A percentile compares a stretch with the other conserved stretches of the same genome.
Evolutionary conservation across 371 early-diverging fungal genomes (phyloP).

Genomic region (Lichtheimia ramosa): DNA sequence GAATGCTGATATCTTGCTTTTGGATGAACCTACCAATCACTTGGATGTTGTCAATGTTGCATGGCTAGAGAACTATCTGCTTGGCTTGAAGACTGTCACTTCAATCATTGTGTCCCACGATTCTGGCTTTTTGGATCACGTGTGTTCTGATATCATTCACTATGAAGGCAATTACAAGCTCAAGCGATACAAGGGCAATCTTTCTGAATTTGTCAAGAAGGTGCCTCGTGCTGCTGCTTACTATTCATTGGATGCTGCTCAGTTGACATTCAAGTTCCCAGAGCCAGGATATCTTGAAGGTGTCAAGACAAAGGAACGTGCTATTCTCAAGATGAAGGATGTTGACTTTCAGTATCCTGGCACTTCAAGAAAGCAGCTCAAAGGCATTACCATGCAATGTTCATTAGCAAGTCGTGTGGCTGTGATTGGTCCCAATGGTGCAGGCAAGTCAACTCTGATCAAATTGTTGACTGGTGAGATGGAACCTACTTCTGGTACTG

Average conservation of each 20-base stretch:
- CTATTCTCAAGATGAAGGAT: slow-evolving; percentile 67
- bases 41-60: slow-evolving; percentile 81
- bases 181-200: slow-evolving; percentile 81
- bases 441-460: slow-evolving; percentile 81
- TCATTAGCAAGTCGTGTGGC: slow-evolving; percentile 71
- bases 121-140: slow-evolving; percentile 84
- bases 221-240: slow-evolving; percentile 79
- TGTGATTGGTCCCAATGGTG: slow-evolving; percentile 79
- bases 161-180: slow-evolving; percentile 73
- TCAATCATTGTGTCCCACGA: slow-evolving; percentile 92
- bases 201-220: slow-evolving; percentile 80
- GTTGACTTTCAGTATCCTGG: slow-evolving; percentile 72
- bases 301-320: slow-evolving; percentile 73
- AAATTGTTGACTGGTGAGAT: slow-evolving; percentile 84
- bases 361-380: slow-evolving; percentile 49
- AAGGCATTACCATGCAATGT: slow-evolving; percentile 60
- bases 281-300: slow-evolving; percentile 76
- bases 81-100: slow-evolving; percentile 69
- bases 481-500: slow-evolving; percentile 62
- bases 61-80: slow-evolving; percentile 85
- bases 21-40: slow-evolving; percentile 94
- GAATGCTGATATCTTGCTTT: slow-evolving; percentile 82
- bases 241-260: slow-evolving; percentile 62
- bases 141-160: slow-evolving; percentile 83
- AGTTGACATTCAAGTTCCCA: slow-evolving; percentile 65